phyloP scores from a whole-genome alignment of 2,329 filamentous ascomycete species.

The Aureobasidium namibiae region DNA sequence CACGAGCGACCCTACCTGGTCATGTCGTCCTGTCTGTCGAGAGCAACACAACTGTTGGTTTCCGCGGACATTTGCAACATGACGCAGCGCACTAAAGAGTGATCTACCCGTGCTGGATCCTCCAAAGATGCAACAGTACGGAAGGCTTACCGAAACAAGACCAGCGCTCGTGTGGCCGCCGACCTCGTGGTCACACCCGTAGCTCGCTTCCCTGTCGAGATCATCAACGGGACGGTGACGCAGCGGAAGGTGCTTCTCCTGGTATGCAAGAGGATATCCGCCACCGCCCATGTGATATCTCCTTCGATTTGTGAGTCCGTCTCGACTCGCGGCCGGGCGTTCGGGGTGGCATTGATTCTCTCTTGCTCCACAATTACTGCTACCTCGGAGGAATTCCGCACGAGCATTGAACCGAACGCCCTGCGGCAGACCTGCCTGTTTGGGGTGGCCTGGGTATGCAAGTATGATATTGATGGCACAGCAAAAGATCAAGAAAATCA shows the following conservation, averaged over 20 bases:
- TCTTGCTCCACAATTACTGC: background rate
- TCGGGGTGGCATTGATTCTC: background rate
- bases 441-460: background rate
- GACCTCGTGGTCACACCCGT: background rate
- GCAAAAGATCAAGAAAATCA: background rate
- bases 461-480: background rate
- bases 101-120: background rate
- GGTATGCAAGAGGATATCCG: background rate
- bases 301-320: background rate
- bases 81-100: background rate
- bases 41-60: no score
- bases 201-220: background rate
- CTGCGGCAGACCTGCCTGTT: background rate
- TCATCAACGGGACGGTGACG: background rate
- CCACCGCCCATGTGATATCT: background rate
- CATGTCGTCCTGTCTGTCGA: no score
- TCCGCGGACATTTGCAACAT: background rate
- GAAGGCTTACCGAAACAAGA: background rate
- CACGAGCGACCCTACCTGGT: no score
- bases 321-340: background rate
- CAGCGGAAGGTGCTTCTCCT: background rate
- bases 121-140: background rate
- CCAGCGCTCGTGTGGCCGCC: background rate
- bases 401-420: background rate
- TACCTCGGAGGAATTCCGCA: background rate